Evolutionary conservation across 2,329 filamentous ascomycete genomes (phyloP).

Genomic region (Fusarium pilosicola): DNA sequence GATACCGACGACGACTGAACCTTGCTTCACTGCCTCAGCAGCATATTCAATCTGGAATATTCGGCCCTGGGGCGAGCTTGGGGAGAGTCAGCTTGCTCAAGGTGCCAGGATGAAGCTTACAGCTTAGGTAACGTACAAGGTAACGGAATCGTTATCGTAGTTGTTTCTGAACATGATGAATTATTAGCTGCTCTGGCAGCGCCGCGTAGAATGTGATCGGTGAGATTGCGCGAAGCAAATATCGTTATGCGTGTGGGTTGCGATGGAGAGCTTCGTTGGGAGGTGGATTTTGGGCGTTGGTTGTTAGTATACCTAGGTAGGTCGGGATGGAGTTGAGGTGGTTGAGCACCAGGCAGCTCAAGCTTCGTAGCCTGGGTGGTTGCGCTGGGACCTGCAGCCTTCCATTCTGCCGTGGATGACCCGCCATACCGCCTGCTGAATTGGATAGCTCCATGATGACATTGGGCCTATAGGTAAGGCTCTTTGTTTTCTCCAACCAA

Average conservation of each 20-base stretch:
- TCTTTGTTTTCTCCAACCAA: neutral
- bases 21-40: constrained; percentile 98
- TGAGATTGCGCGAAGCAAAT: neutral
- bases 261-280: constrained; percentile 27
- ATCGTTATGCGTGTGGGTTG: constrained; percentile 22
- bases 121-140: constrained; percentile 76
- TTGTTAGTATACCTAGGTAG: constrained; percentile 27
- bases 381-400: constrained; percentile 25
- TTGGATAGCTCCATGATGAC: constrained; percentile 30
- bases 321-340: constrained; percentile 37
- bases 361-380: constrained; percentile 51
- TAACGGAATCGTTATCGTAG: constrained; percentile 99
- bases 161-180: constrained; percentile 95
- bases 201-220: constrained; percentile 24
- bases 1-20: constrained; percentile 95
- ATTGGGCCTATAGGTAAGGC: neutral
- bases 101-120: constrained; percentile 30
- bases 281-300: constrained; percentile 34
- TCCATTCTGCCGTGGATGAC: constrained; percentile 32
- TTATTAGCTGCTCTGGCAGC: constrained; percentile 36
- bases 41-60: constrained; percentile 99
- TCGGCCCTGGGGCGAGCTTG: constrained; percentile 95
- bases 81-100: constrained; percentile 41
- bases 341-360: constrained; percentile 49
- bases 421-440: constrained; percentile 42